Percentiles rank a stretch among this genome's conserved stretches.
Evolutionary conservation across 306 rosid species (phyloP).

Genomic region (Quercus ilex): DNA sequence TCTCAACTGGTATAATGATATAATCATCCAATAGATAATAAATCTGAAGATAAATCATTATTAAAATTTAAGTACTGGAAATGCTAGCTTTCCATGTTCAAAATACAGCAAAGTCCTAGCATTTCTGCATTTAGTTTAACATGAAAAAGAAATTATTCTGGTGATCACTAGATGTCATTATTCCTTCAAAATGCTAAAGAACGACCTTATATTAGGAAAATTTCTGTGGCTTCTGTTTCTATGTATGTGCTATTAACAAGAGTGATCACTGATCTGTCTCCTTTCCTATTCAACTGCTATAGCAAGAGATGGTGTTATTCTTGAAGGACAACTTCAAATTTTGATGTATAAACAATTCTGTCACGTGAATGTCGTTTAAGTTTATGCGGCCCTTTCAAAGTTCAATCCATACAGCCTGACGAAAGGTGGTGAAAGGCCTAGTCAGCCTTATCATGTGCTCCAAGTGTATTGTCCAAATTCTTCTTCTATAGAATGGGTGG

Average conservation of each 20-base stretch:
- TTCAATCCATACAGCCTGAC: neutral
- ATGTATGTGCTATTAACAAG: neutral
- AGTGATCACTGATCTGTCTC: neutral
- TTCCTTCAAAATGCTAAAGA: neutral
- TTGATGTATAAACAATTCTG: constrained; percentile 25
- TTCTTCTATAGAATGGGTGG: neutral
- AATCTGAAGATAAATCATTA: neutral
- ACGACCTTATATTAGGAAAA: neutral
- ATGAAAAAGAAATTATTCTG: neutral
- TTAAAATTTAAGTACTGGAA: neutral
- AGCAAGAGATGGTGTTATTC: constrained; percentile 84
- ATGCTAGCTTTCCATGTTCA: neutral
- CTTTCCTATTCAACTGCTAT: constrained; percentile 16
- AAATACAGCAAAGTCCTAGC: neutral
- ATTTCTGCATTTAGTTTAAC: neutral
- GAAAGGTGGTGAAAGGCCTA: neutral
- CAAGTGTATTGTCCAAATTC: neutral
- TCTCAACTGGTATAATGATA: too few species aligned
- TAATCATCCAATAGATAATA: neutral
- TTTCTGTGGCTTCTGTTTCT: neutral
- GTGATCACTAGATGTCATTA: neutral
- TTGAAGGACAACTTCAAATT: constrained; percentile 73
- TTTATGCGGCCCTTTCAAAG: neutral
- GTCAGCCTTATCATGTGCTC: neutral
- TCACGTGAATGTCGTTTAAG: neutral